phyloP scores from a whole-genome alignment of 495 filamentous ascomycete genomes.

The Annulohypoxylon maeteangense region DNA sequence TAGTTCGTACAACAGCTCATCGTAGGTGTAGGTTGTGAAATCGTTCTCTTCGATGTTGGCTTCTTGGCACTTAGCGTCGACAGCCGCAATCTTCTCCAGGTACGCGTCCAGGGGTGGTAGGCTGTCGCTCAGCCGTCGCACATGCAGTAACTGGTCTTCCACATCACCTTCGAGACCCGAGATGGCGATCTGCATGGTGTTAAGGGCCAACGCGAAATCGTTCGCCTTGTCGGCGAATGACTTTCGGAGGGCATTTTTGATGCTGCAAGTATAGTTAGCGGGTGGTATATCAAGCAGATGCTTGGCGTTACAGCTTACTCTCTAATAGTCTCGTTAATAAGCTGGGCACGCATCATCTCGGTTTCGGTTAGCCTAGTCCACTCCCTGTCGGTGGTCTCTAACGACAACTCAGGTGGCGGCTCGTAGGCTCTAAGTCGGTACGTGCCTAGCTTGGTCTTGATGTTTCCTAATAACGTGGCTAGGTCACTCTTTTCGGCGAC shows the following conservation, averaged over 20 bases:
- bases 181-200: conserved; percentile 91
- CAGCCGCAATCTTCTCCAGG: conserved; percentile 79
- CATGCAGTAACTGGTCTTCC: conserved; percentile 90
- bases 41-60: conserved; percentile 99
- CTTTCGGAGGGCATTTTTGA: conserved; percentile 92
- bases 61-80: conserved; percentile 90
- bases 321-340: conserved; percentile 97
- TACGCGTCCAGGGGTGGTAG: conserved; percentile 88
- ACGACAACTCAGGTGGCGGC: conserved; percentile 79
- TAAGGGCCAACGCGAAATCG: conserved; percentile 92
- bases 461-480: conserved; percentile 92
- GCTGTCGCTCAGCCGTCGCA: conserved; percentile 79
- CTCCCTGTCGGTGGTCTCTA: conserved; percentile 82
- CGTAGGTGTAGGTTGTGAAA: conserved; percentile 96
- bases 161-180: conserved; percentile 95
- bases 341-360: conserved; percentile 86
- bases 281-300: neutral
- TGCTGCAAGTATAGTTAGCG: conserved; percentile 59
- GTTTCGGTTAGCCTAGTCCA: conserved; percentile 81
- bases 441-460: conserved; percentile 97
- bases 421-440: conserved; percentile 92
- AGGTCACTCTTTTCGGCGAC: conserved; percentile 97
- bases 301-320: conserved; percentile 65
- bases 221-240: conserved; percentile 97
- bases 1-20: conserved; percentile 94